A percentile compares a stretch with the other conserved stretches of the same genome.
Conservation (phyloP, 2,329 filamentous ascomycete species). For the Fusarium pseudonygamai region DNA sequence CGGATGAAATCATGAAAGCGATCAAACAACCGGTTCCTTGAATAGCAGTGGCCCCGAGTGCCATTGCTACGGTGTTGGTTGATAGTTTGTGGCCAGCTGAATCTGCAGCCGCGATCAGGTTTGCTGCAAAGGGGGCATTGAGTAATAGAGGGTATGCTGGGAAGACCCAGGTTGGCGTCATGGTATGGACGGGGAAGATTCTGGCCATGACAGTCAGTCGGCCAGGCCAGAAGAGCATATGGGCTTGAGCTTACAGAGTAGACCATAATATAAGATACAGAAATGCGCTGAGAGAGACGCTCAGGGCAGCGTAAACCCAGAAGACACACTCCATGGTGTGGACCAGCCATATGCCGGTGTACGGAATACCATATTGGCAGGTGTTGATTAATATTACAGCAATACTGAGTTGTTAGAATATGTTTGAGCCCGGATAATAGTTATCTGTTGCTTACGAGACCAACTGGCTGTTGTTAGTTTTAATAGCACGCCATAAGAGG, state of each 20-base stretch:
- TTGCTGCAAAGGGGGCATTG: slow-evolving; percentile 76
- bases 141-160: slow-evolving; percentile 84
- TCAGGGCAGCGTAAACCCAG: slow-evolving; percentile 77
- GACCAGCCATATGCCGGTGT: slow-evolving; percentile 70
- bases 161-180: slow-evolving; percentile 92
- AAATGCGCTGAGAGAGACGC: slow-evolving; percentile 72
- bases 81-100: slow-evolving; percentile 22
- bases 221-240: background rate
- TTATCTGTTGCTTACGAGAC: slow-evolving; percentile 51
- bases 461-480: slow-evolving; percentile 45
- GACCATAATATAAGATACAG: slow-evolving; percentile 81
- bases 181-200: slow-evolving; percentile 75
- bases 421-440: background rate
- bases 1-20: slow-evolving; percentile 81
- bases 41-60: slow-evolving; percentile 59
- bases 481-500: slow-evolving; percentile 3
- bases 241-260: slow-evolving; percentile 55
- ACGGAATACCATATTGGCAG: slow-evolving; percentile 76
- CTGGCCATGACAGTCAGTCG: slow-evolving; percentile 39
- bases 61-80: slow-evolving; percentile 57
- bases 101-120: slow-evolving; percentile 57
- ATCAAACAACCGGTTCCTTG: slow-evolving; percentile 67
- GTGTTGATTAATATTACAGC: slow-evolving; percentile 82
- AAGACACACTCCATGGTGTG: slow-evolving; percentile 71
- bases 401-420: slow-evolving; percentile 57